phyloP scores from a whole-genome alignment of 345 rosid genomes.

The Hypericum androsaemum region DNA sequence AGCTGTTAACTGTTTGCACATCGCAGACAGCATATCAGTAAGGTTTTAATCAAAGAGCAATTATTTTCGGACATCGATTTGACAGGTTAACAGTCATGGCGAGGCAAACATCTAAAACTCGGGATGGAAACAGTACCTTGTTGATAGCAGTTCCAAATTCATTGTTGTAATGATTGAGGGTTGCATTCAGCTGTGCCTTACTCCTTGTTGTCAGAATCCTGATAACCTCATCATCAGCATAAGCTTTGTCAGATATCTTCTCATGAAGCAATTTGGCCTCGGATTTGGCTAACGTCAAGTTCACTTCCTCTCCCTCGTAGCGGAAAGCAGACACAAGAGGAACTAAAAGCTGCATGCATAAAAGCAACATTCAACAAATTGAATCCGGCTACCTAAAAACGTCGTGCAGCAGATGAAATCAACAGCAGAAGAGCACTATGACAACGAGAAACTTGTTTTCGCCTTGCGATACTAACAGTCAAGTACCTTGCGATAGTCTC shows the following conservation, averaged over 20 bases:
- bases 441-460: no score
- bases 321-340: slow-evolving; percentile 71
- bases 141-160: slow-evolving; percentile 53
- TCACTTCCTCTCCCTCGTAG: slow-evolving; percentile 76
- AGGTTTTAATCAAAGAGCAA: no score
- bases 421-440: no score
- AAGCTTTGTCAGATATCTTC: slow-evolving; percentile 60
- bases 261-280: slow-evolving; percentile 82
- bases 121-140: slow-evolving; percentile 38
- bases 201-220: slow-evolving; percentile 80
- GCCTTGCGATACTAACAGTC: neutral
- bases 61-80: no score
- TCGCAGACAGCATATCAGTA: no score
- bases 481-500: slow-evolving; percentile 73
- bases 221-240: slow-evolving; percentile 67
- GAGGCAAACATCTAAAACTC: no score
- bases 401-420: no score
- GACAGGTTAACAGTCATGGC: no score
- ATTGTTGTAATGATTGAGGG: slow-evolving; percentile 69
- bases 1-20: no score
- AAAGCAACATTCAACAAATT: neutral
- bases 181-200: slow-evolving; percentile 65
- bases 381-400: neutral
- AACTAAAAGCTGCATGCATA: slow-evolving; percentile 52
- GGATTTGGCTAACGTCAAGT: slow-evolving; percentile 49